Conservation (phyloP, 768 basidiomycete species). For the Daedalea quercina region DNA sequence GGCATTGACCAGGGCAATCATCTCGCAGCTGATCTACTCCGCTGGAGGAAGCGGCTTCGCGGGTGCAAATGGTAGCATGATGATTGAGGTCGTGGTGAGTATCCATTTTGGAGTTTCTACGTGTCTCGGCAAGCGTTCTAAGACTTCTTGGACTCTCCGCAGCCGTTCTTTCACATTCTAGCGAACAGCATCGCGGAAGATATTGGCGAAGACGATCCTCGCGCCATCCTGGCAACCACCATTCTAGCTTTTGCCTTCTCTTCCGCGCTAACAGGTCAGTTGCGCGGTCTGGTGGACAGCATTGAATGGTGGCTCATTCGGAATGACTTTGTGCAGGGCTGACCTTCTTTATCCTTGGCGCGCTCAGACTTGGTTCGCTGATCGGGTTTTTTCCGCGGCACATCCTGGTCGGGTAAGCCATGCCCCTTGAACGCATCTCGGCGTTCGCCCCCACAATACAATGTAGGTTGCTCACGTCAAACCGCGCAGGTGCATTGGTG, state of each 20-base stretch:
- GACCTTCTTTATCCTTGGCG: constrained; percentile 82
- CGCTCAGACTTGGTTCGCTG: constrained; percentile 73
- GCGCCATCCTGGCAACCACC: constrained; percentile 84
- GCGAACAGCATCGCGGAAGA: constrained; percentile 67
- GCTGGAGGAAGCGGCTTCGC: constrained; percentile 85
- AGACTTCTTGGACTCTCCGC: background rate
- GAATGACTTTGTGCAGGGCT: constrained; percentile 38
- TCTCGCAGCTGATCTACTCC: constrained; percentile 82
- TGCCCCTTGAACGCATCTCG: background rate
- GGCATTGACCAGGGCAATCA: constrained; percentile 44
- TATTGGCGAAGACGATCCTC: constrained; percentile 63
- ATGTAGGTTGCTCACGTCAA: background rate
- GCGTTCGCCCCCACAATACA: background rate
- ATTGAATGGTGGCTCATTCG: no score
- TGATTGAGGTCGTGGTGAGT: constrained; percentile 95
- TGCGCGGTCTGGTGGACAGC: background rate
- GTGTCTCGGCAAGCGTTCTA: background rate
- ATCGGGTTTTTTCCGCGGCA: constrained; percentile 96
- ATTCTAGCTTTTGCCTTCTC: constrained; percentile 84
- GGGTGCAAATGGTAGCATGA: constrained; percentile 91
- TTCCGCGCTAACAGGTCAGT: constrained; percentile 76
- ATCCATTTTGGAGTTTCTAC: background rate
- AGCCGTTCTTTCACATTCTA: constrained; percentile 96
- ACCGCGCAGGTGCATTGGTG: constrained; percentile 71
- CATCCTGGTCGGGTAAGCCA: constrained; percentile 83